Percentiles rank a stretch among this genome's conserved stretches.
Conservation (phyloP, 164 flowering plant genomes). For the Brasenia schreberi region DNA sequence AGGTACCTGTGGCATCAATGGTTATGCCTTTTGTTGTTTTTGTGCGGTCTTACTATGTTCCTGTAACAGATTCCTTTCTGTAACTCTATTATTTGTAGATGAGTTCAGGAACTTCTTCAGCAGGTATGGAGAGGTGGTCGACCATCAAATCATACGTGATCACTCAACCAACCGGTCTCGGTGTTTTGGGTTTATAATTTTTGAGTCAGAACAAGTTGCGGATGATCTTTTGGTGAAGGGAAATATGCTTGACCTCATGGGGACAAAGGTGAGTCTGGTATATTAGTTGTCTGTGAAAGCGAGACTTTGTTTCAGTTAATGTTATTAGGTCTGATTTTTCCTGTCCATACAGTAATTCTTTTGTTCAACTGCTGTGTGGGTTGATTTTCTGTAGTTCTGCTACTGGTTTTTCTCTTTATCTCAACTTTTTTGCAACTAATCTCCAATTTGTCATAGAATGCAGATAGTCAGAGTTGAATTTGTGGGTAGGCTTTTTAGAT, state of each 20-base stretch:
- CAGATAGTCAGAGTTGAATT: background rate
- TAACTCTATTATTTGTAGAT: slow-evolving; percentile 25
- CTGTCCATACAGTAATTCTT: background rate
- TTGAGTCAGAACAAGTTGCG: slow-evolving; percentile 73
- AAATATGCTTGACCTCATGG: slow-evolving; percentile 85
- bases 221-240: slow-evolving; percentile 63
- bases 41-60: background rate
- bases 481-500: slow-evolving; percentile 11
- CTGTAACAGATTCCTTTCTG: background rate
- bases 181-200: slow-evolving; percentile 86
- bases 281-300: background rate
- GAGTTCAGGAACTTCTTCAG: slow-evolving; percentile 76
- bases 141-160: slow-evolving; percentile 81
- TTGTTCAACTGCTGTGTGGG: background rate
- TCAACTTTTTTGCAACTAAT: background rate
- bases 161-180: slow-evolving; percentile 78
- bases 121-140: slow-evolving; percentile 67
- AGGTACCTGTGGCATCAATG: slow-evolving; percentile 25
- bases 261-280: slow-evolving; percentile 59
- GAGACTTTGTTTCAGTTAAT: background rate
- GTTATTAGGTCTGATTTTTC: background rate
- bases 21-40: background rate
- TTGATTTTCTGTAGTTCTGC: background rate
- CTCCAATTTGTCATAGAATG: background rate
- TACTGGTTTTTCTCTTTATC: background rate